Evolutionary conservation across 805 yeast genomes (phyloP).

Genomic region (Vanderwaltozyma yarrowii): DNA sequence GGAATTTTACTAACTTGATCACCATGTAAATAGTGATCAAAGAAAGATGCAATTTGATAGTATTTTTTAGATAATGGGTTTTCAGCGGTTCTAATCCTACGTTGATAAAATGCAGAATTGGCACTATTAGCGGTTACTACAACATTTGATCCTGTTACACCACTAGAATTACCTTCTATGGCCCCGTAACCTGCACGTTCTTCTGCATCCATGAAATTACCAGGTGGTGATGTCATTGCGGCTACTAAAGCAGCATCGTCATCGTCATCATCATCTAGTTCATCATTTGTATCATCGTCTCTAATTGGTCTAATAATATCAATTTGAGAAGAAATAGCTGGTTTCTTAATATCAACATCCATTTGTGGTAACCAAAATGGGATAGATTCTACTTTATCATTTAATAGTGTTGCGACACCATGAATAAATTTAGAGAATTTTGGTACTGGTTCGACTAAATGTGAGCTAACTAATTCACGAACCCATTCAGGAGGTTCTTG

Average conservation of each 20-base stretch:
- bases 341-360: slow-evolving; percentile 91
- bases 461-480: slow-evolving; percentile 80
- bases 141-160: too few species aligned
- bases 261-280: slow-evolving; percentile 27
- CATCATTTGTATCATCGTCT: slow-evolving; percentile 26
- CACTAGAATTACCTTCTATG: slow-evolving; percentile 9
- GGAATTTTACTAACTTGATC: slow-evolving; percentile 47
- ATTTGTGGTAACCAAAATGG: slow-evolving; percentile 99
- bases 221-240: slow-evolving; percentile 31
- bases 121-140: too few species aligned
- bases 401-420: slow-evolving; percentile 86
- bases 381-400: slow-evolving; percentile 70
- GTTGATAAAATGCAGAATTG: slow-evolving; percentile 25
- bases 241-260: slow-evolving; percentile 25
- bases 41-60: slow-evolving; percentile 11
- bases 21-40: slow-evolving; percentile 42
- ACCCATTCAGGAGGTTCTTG: slow-evolving; percentile 99
- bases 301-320: slow-evolving; percentile 30
- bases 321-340: slow-evolving; percentile 41
- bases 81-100: slow-evolving; percentile 14
- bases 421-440: slow-evolving; percentile 96
- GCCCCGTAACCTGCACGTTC: slow-evolving; percentile 50
- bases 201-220: slow-evolving; percentile 60
- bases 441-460: slow-evolving; percentile 95
- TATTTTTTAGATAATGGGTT: slow-evolving; percentile 15